Percentiles rank a stretch among this genome's conserved stretches.
These are phyloP conservation scores for Rhodosporidiobolus sp. DNA, from an alignment of 768 basidiomycete genomes.

Conservation along the genomic window DNA sequence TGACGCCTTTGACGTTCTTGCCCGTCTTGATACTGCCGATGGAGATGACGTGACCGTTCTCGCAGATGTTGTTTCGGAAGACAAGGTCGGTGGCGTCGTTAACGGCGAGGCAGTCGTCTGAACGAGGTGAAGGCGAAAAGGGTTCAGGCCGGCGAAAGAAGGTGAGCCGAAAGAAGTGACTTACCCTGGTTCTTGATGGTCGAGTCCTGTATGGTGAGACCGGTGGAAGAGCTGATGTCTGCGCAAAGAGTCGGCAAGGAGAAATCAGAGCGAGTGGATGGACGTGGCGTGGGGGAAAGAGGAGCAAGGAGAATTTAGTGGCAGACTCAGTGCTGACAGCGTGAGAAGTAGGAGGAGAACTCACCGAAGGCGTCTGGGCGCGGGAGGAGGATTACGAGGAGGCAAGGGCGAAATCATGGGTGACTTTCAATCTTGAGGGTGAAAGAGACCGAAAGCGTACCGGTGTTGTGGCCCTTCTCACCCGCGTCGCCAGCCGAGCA, in stretches of 20 bases:
- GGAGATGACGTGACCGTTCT: conserved; percentile 64
- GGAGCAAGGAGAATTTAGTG: no score
- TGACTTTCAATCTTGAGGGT: no score
- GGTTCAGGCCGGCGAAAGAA: neutral
- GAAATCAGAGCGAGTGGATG: no score
- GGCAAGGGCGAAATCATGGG: no score
- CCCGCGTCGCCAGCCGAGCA: neutral
- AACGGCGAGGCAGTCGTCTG: conserved; percentile 1
- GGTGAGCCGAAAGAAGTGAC: no score
- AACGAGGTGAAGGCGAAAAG: no score
- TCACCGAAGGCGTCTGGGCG: no score
- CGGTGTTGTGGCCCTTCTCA: neutral
- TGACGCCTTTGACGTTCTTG: conserved; percentile 27
- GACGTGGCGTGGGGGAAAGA: no score
- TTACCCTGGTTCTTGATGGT: conserved; percentile 9
- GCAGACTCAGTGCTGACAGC: no score
- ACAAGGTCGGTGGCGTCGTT: conserved; percentile 6
- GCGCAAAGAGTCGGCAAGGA: no score
- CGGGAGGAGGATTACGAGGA: no score
- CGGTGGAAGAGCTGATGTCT: neutral
- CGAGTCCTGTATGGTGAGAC: neutral
- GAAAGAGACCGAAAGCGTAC: neutral
- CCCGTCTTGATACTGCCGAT: conserved; percentile 50
- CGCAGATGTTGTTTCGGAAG: conserved; percentile 3
- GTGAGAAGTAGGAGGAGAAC: no score